Evolutionary conservation across 2,329 filamentous ascomycete species (phyloP).

Genomic region (Calonectria crousiana): DNA sequence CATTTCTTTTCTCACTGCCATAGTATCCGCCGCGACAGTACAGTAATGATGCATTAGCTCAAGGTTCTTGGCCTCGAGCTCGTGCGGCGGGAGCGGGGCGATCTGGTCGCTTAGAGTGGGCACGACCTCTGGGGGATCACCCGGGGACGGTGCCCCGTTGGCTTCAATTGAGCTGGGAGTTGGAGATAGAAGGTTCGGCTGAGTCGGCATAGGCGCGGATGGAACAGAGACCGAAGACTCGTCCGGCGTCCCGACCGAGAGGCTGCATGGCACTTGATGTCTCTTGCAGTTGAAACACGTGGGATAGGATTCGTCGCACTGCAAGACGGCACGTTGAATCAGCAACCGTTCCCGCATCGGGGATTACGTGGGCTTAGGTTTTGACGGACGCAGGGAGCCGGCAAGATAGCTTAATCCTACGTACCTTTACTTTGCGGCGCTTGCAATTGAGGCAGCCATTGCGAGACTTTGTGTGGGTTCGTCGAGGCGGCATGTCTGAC

Average conservation of each 20-base stretch:
- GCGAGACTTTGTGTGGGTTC: conserved; percentile 50
- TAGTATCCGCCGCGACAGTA: conserved; percentile 40
- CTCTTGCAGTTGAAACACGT: conserved; percentile 48
- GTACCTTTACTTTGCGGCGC: conserved; percentile 49
- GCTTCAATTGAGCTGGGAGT: conserved; percentile 27
- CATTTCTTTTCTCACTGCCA: conserved; percentile 41
- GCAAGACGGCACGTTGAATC: neutral
- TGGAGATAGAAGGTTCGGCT: conserved; percentile 30
- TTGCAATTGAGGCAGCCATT: conserved; percentile 49
- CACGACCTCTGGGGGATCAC: conserved; percentile 17
- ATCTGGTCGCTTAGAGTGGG: conserved; percentile 34
- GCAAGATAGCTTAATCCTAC: neutral
- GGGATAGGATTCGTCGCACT: conserved; percentile 46
- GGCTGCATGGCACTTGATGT: conserved; percentile 45
- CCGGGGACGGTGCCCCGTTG: conserved; percentile 21
- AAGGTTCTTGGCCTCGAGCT: conserved; percentile 38
- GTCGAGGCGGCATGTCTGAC: conserved; percentile 39
- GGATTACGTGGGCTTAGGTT: neutral
- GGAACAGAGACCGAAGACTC: neutral
- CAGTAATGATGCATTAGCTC: conserved; percentile 49
- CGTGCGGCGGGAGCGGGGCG: conserved; percentile 39
- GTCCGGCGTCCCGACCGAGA: conserved; percentile 22
- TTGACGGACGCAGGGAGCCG: neutral
- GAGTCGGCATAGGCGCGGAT: neutral
- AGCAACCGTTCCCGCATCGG: neutral